A percentile compares a stretch with the other conserved stretches of the same genome.
These are phyloP conservation scores for Elsinoe arachidis DNA, from an alignment of 2,329 filamentous ascomycete genomes.

Conservation along the genomic window DNA sequence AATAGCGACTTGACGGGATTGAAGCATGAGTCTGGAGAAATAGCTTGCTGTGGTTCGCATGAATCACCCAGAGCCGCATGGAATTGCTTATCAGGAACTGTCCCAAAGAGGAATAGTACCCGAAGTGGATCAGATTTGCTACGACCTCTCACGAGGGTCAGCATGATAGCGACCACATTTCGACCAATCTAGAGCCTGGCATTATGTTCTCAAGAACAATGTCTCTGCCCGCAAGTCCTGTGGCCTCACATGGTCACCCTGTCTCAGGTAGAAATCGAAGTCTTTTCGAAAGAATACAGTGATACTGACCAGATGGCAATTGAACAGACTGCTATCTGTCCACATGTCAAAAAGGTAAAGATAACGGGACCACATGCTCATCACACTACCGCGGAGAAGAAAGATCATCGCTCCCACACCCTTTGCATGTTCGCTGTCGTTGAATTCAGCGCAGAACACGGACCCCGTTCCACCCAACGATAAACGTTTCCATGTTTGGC, in stretches of 20 bases:
- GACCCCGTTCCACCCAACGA: not conserved
- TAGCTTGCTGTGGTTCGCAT: not conserved
- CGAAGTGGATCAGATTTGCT: not conserved
- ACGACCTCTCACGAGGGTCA: not conserved
- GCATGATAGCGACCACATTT: not conserved
- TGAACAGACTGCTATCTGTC: no score
- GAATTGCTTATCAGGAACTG: not conserved
- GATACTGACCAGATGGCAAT: no score
- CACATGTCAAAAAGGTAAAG: no score
- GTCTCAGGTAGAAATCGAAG: no score
- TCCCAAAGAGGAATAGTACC: not conserved
- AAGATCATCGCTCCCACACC: not conserved
- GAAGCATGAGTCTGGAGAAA: no score
- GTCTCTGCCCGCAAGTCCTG: not conserved
- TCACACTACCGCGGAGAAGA: conserved; percentile 1
- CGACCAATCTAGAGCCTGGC: not conserved
- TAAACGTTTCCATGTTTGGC: conserved; percentile 8
- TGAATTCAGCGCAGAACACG: not conserved
- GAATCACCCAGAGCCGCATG: not conserved
- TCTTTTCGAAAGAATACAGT: no score
- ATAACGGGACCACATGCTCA: not conserved
- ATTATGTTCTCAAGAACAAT: not conserved
- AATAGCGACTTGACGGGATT: not conserved
- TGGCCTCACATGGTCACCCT: not conserved
- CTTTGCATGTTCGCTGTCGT: not conserved